Percentiles rank a stretch among this genome's conserved stretches.
Evolutionary conservation across 2,329 filamentous ascomycete genomes (phyloP).

Genomic region (Fusarium aywerte): DNA sequence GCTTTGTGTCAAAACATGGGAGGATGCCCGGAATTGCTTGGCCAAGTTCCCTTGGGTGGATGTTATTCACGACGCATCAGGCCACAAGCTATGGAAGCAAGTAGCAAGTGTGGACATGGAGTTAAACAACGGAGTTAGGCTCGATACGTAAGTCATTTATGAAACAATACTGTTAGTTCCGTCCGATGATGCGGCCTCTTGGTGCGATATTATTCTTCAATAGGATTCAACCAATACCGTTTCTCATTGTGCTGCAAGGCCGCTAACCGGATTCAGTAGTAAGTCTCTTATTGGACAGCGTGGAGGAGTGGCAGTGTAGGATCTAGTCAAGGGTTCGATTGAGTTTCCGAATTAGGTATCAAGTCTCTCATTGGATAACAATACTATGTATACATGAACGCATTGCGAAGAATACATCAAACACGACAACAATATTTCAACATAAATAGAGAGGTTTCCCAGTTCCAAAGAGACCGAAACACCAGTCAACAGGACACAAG

Average conservation of each 20-base stretch:
- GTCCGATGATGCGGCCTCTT: not conserved
- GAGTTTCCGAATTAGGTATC: conserved; percentile 8
- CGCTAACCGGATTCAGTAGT: not conserved
- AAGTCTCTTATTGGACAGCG: conserved; percentile 12
- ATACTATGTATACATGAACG: no score
- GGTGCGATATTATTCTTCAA: not conserved
- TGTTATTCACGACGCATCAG: not conserved
- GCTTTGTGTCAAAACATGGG: not conserved
- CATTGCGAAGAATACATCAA: not conserved
- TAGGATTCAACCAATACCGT: not conserved
- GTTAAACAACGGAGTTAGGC: not conserved
- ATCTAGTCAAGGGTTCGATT: not conserved
- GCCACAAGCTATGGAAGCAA: not conserved
- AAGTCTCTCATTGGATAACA: conserved; percentile 16
- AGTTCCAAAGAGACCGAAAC: not conserved
- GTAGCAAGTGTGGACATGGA: not conserved
- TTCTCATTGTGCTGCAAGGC: fast-evolving
- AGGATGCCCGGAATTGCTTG: not conserved
- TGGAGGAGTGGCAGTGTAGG: not conserved
- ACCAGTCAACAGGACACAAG: not conserved
- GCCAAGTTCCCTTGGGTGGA: not conserved
- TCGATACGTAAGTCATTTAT: fast-evolving
- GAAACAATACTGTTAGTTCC: not conserved
- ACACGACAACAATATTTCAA: fast-evolving
- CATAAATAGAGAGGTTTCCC: not conserved